Percentiles rank a stretch among this genome's conserved stretches.
These are phyloP conservation scores for Calycina herbarum DNA, from an alignment of 2,329 filamentous ascomycete species.

Conservation along the genomic window DNA sequence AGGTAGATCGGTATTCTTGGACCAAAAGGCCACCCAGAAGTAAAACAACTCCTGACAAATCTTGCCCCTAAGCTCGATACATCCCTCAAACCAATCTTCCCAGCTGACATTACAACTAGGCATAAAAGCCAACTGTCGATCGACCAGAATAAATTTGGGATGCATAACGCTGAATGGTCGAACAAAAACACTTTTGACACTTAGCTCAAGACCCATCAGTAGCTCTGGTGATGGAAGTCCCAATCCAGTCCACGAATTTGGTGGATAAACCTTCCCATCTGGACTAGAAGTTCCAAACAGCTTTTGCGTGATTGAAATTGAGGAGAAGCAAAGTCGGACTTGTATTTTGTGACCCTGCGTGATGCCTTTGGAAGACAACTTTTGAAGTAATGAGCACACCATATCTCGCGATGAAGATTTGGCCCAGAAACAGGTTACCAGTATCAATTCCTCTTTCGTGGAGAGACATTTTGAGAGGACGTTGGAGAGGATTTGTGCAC, in stretches of 20 bases:
- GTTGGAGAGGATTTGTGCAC: constrained; percentile 52
- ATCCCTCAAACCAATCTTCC: constrained; percentile 86
- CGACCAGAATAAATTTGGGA: constrained; percentile 77
- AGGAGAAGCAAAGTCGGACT: constrained; percentile 75
- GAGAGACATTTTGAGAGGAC: constrained; percentile 61
- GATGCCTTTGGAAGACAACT: constrained; percentile 54
- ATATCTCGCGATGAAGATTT: constrained; percentile 59
- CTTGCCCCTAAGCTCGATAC: constrained; percentile 63
- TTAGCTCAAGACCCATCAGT: constrained; percentile 62
- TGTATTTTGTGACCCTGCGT: constrained; percentile 34
- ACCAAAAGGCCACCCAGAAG: constrained; percentile 74
- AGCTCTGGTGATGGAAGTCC: constrained; percentile 59
- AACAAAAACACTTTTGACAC: constrained; percentile 77
- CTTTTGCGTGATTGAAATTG: constrained; percentile 70
- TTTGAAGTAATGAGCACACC: constrained; percentile 57
- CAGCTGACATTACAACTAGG: constrained; percentile 84
- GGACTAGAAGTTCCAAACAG: constrained; percentile 67
- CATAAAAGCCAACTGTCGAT: constrained; percentile 64
- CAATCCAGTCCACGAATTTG: constrained; percentile 56
- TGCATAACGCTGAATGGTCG: constrained; percentile 85
- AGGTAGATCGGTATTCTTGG: constrained; percentile 32
- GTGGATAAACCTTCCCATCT: constrained; percentile 61
- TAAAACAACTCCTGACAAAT: constrained; percentile 60
- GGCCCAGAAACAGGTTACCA: constrained; percentile 85
- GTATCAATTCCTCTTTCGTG: constrained; percentile 65